phyloP scores from a whole-genome alignment of 768 basidiomycete genomes.

The Leccinum subtestaceum region DNA sequence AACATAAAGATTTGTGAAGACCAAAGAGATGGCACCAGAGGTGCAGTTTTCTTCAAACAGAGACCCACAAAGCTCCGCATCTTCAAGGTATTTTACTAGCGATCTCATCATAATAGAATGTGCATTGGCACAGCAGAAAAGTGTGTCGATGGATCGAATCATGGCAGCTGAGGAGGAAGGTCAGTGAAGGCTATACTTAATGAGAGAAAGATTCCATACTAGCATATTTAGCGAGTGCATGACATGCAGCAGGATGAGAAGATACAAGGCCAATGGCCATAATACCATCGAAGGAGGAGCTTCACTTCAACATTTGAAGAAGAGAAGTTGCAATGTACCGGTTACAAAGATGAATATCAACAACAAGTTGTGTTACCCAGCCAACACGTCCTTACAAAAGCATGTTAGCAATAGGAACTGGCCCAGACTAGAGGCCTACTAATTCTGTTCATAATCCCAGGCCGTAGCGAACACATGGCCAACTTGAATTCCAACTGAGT shows the following conservation, averaged over 20 bases:
- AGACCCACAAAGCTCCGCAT: conserved; percentile 1
- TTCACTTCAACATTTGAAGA: neutral
- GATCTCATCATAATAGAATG: neutral
- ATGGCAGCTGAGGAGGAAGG: neutral
- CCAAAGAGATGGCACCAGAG: conserved; percentile 2
- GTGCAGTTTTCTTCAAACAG: conserved; percentile 6
- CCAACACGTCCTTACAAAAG: neutral
- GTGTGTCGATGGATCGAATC: neutral
- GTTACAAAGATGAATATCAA: neutral
- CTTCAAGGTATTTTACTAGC: neutral
- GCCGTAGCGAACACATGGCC: neutral
- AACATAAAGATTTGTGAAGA: conserved; percentile 1
- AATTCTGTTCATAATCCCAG: neutral
- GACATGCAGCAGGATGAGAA: conserved; percentile 4
- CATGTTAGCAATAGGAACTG: neutral
- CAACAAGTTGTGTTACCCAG: neutral
- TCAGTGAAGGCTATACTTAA: conserved; percentile 2
- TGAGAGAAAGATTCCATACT: neutral
- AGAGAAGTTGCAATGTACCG: neutral
- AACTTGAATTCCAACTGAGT: neutral
- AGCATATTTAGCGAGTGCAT: conserved; percentile 1
- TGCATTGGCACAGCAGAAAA: conserved; percentile 1
- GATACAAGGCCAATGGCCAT: neutral
- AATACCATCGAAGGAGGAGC: neutral
- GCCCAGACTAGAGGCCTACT: neutral